These are phyloP conservation scores for Dioszegia aurantiaca DNA, from an alignment of 768 basidiomycete species.

Conservation along the genomic window DNA sequence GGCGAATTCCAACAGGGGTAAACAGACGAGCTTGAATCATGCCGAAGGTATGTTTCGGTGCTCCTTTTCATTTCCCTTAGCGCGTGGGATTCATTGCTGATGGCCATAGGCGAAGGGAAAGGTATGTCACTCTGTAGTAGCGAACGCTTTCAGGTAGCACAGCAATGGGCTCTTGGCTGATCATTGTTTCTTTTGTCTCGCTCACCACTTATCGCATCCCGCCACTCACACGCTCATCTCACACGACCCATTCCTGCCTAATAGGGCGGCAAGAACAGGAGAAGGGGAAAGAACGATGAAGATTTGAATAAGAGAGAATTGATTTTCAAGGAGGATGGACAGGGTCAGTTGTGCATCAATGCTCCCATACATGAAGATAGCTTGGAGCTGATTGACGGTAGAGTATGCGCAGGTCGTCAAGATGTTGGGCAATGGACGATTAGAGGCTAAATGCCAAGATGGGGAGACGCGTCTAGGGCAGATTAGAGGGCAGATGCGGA, in stretches of 20 bases:
- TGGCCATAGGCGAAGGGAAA: constrained; percentile 31
- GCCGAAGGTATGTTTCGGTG: constrained; percentile 22
- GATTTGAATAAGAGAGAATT: constrained; percentile 98
- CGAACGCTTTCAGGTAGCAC: too few relatives aligned
- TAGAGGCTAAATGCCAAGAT: constrained; percentile 96
- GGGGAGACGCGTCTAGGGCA: constrained; percentile 97
- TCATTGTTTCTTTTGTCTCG: background rate
- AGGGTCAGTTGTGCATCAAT: constrained; percentile 55
- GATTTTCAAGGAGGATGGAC: constrained; percentile 97
- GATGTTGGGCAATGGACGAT: constrained; percentile 96
- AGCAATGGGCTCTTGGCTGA: background rate
- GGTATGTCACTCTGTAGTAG: constrained; percentile 11
- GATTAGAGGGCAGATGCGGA: constrained; percentile 98
- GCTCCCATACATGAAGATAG: background rate
- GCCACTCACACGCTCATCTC: background rate
- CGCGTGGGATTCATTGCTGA: constrained; percentile 18
- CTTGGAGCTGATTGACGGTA: constrained; percentile 24
- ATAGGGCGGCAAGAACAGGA: constrained; percentile 97
- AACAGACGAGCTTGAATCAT: background rate
- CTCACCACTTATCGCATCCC: too few relatives aligned
- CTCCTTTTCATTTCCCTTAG: background rate
- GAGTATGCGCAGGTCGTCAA: constrained; percentile 98
- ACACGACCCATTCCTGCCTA: background rate
- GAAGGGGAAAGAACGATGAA: constrained; percentile 99
- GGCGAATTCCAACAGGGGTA: background rate